Evolutionary conservation across 2,329 filamentous ascomycete species (phyloP).

Genomic region (Diaporthe capsici): DNA sequence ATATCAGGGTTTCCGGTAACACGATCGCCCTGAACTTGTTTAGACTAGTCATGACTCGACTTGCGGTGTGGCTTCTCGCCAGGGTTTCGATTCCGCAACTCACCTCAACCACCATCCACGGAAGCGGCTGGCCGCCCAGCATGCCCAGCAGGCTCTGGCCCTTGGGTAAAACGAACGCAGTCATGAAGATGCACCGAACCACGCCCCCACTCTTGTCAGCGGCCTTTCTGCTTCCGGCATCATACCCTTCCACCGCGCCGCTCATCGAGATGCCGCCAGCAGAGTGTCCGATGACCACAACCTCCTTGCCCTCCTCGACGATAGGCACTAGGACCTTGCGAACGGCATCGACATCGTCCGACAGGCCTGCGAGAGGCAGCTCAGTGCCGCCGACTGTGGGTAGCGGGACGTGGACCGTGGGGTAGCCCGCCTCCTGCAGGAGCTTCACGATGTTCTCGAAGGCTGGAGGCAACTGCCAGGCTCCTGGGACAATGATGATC

Average conservation of each 20-base stretch:
- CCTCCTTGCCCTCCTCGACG: conserved; percentile 53
- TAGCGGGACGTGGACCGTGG: background rate
- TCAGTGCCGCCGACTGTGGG: conserved; percentile 19
- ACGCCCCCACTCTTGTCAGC: conserved; percentile 56
- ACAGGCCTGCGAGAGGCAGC: conserved; percentile 29
- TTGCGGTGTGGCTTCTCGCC: background rate
- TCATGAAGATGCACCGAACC: conserved; percentile 53
- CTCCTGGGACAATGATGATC: conserved; percentile 30
- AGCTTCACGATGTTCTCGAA: conserved; percentile 12
- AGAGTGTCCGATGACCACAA: conserved; percentile 59
- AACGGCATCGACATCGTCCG: conserved; percentile 33
- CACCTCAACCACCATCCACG: conserved; percentile 42
- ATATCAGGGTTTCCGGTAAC: conserved; percentile 34
- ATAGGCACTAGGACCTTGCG: conserved; percentile 43
- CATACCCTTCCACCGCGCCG: conserved; percentile 54
- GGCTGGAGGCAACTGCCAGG: conserved; percentile 24
- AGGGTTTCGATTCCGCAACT: background rate
- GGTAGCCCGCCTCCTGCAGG: conserved; percentile 20
- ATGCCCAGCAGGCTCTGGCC: conserved; percentile 40
- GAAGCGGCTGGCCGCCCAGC: conserved; percentile 39
- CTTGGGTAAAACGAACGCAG: conserved; percentile 51
- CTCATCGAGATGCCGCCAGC: conserved; percentile 58
- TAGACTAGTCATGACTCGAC: background rate
- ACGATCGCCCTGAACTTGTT: conserved; percentile 38
- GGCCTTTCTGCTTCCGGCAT: conserved; percentile 50